phyloP scores from a whole-genome alignment of 1,284 basidiomycete species.

The Apiotrichum domesticum region DNA sequence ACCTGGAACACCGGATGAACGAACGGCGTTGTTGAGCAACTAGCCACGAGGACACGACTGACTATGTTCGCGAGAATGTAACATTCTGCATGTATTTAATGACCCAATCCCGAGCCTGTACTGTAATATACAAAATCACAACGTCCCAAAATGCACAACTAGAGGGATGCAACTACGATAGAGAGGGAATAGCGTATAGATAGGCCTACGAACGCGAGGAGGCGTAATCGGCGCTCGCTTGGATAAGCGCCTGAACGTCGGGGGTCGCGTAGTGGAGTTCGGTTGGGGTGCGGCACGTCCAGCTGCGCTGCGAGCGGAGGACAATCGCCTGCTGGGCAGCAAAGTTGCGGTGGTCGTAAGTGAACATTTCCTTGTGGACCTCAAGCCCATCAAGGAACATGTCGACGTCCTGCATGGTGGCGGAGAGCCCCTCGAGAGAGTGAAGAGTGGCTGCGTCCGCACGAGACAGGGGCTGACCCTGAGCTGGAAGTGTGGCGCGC shows the following conservation, averaged over 20 bases:
- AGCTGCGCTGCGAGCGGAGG: slow-evolving; percentile 82
- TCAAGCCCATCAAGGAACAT: slow-evolving; percentile 75
- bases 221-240: slow-evolving; percentile 26
- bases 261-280: slow-evolving; percentile 78
- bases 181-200: not conserved
- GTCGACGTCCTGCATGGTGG: slow-evolving; percentile 77
- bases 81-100: not conserved
- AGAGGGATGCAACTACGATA: not conserved
- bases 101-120: too few relatives aligned
- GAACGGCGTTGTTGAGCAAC: not conserved
- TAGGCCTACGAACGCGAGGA: not conserved
- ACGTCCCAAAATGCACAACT: not conserved
- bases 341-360: slow-evolving; percentile 80
- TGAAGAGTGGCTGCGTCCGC: slow-evolving; percentile 65
- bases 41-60: not conserved
- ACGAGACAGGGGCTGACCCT: slow-evolving; percentile 53
- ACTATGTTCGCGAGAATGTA: not conserved
- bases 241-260: slow-evolving; percentile 31
- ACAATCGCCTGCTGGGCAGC: slow-evolving; percentile 94
- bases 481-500: slow-evolving; percentile 49
- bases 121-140: not conserved
- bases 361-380: slow-evolving; percentile 82
- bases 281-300: slow-evolving; percentile 78
- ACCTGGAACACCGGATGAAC: not conserved
- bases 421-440: slow-evolving; percentile 69